Evolutionary conservation across 176 grass and related monocot genomes (phyloP).

Genomic region (Aegilops bicornis): DNA sequence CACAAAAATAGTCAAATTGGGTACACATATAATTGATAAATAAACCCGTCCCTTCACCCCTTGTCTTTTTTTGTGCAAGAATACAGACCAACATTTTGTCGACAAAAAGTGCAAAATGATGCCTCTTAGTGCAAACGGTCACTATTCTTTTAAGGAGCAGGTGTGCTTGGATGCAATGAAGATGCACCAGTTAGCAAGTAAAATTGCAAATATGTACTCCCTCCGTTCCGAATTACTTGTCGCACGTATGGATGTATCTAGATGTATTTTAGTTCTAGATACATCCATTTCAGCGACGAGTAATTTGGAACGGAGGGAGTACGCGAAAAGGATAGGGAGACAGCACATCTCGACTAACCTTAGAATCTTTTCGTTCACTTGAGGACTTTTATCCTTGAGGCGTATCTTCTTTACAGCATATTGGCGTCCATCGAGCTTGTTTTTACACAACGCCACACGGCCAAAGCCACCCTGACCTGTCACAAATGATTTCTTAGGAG

Average conservation of each 20-base stretch:
- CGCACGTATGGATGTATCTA: too few species aligned
- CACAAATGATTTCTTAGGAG: slow-evolving; percentile 8
- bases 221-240: too few species aligned
- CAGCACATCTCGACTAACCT: slow-evolving; percentile 51
- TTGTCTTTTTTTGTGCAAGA: background rate
- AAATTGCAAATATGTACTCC: slow-evolving; percentile 12
- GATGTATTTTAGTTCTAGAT: too few species aligned
- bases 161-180: background rate
- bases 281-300: too few species aligned
- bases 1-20: background rate
- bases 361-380: slow-evolving; percentile 88
- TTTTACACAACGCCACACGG: slow-evolving; percentile 81
- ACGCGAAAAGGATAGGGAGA: slow-evolving; percentile 1
- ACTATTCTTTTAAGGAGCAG: background rate
- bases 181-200: background rate
- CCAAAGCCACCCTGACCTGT: slow-evolving; percentile 90
- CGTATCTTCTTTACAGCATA: slow-evolving; percentile 99
- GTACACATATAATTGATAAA: background rate
- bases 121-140: background rate
- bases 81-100: background rate
- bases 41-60: background rate
- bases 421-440: slow-evolving; percentile 94
- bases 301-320: too few species aligned
- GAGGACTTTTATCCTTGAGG: slow-evolving; percentile 82
- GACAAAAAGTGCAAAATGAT: background rate